Evolutionary conservation across 1,284 basidiomycete genomes (phyloP), one percentile per base, ranked within the genome.

Genomic region (Ustilago tritici): DNA sequence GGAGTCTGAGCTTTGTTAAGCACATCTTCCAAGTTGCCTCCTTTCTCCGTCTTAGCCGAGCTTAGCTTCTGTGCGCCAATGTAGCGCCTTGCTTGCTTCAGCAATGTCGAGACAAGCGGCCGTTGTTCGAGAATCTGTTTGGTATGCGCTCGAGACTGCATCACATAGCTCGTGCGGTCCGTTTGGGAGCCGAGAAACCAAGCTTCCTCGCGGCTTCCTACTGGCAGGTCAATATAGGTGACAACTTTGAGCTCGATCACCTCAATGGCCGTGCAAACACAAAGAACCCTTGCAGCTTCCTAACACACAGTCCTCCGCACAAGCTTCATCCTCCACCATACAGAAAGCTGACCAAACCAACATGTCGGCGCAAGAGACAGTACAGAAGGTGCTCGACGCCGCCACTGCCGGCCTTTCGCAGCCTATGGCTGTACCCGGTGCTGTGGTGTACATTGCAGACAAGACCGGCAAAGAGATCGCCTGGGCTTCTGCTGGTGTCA

Each of bases 401-500:
- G 65, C 59, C 32, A 74, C 65, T 4, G 65, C 65, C 47, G 69
- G 70, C 56, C 28, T 67, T 7, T n/a, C 57, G 32, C 62, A 61
- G 52, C 63, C 65, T 43, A 76, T 60, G n/a, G 70, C 49, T n/a
- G 63, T 77, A 15, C 71, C 79, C 11, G 81, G 82, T 7, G 65
- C 77, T 3, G 79, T 83, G n/a, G 58, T 83, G 50, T 80, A 75
- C 32, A 65, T 72, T 15, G 74, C 80, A 47, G 82, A 83, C 63
- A 61, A 63, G 23, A 53, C 73, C 3, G 82, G 82, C 47, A 79
- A 82, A 9, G 56, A 72, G 52, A 40, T 83, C 7, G 73, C 71
- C 4, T 76, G 78, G 71, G 76, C 61, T 9, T 71, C 78, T 32
- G 66, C 79, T 8, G 82, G 82, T 28, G 65, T 81, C 41, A 69